Conservation (phyloP, 805 yeast species). For the Lipomyces japonicus region DNA sequence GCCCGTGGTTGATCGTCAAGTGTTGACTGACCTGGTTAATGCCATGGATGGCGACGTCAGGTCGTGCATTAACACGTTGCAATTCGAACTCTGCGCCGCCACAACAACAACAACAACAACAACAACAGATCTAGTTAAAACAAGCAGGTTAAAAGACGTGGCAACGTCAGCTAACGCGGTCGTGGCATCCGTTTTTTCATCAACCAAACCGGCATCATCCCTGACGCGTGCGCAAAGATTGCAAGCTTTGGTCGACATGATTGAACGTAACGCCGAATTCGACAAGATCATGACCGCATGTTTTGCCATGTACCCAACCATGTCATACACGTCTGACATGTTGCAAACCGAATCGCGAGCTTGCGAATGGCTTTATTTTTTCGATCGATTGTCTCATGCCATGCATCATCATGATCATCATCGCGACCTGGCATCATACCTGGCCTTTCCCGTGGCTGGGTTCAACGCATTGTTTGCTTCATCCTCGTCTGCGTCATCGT, state of each 20-base stretch:
- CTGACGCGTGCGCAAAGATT: conserved; percentile 48
- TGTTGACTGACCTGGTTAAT: conserved; percentile 62
- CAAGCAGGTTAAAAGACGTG: conserved; percentile 53
- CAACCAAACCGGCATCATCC: conserved; percentile 41
- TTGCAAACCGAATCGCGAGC: conserved; percentile 56
- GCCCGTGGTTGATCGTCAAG: conserved; percentile 42
- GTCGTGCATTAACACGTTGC: conserved; percentile 77
- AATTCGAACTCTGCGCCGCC: conserved; percentile 47
- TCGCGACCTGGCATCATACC: conserved; percentile 52
- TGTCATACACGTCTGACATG: conserved; percentile 62
- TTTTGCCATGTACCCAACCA: conserved; percentile 59
- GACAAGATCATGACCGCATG: conserved; percentile 55
- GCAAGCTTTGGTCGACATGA: conserved; percentile 44
- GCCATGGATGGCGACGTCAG: conserved; percentile 78
- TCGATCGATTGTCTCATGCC: conserved; percentile 51
- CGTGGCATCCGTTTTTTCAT: conserved; percentile 57
- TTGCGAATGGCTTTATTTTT: conserved; percentile 73
- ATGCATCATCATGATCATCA: conserved; percentile 45
- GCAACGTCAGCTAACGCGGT: conserved; percentile 64
- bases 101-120: not conserved
- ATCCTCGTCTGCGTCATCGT: conserved; percentile 16
- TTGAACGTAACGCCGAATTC: conserved; percentile 48
- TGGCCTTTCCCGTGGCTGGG: conserved; percentile 55
- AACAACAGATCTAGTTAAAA: not conserved
- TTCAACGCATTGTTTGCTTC: conserved; percentile 55